Conservation (phyloP, 2,329 filamentous ascomycete species). For the Cercospora sesami region DNA sequence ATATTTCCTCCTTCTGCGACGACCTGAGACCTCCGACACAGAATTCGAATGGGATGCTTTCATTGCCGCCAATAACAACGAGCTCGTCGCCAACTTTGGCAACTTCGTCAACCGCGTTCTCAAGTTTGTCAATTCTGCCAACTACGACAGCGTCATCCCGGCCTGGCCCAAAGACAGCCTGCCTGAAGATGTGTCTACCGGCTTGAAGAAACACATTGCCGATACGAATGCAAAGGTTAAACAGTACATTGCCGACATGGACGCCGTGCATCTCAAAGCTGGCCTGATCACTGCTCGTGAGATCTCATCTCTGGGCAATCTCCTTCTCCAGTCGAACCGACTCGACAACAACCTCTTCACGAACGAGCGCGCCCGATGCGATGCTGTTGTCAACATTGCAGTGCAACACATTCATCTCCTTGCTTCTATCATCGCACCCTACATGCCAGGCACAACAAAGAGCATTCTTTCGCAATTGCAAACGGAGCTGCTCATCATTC, state of each 20-base stretch:
- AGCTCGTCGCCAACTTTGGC: slow-evolving; percentile 74
- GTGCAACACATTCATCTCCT: slow-evolving; percentile 82
- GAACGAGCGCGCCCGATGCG: slow-evolving; percentile 59
- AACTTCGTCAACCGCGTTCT: slow-evolving; percentile 60
- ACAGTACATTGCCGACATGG: slow-evolving; percentile 67
- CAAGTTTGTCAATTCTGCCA: slow-evolving; percentile 70
- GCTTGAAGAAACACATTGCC: slow-evolving; percentile 48
- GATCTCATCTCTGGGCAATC: slow-evolving; percentile 63
- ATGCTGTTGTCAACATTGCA: slow-evolving; percentile 70
- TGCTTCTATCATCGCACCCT: slow-evolving; percentile 75
- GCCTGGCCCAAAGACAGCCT: slow-evolving; percentile 49
- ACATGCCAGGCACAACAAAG: slow-evolving; percentile 76
- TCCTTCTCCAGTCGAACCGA: slow-evolving; percentile 59
- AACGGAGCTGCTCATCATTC: slow-evolving; percentile 44
- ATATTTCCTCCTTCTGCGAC: slow-evolving; percentile 82
- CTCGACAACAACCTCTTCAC: slow-evolving; percentile 63
- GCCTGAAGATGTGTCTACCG: slow-evolving; percentile 36
- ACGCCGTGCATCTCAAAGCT: slow-evolving; percentile 68
- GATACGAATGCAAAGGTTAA: slow-evolving; percentile 67
- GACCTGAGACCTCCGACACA: slow-evolving; percentile 81
- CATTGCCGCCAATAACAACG: slow-evolving; percentile 82
- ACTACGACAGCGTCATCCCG: slow-evolving; percentile 67
- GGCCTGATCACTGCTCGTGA: slow-evolving; percentile 66
- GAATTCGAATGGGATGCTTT: slow-evolving; percentile 90
- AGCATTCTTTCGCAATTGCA: slow-evolving; percentile 75